These are phyloP conservation scores for Petunia axillaris DNA, from an alignment of 257 asterid species.

Conservation along the genomic window DNA sequence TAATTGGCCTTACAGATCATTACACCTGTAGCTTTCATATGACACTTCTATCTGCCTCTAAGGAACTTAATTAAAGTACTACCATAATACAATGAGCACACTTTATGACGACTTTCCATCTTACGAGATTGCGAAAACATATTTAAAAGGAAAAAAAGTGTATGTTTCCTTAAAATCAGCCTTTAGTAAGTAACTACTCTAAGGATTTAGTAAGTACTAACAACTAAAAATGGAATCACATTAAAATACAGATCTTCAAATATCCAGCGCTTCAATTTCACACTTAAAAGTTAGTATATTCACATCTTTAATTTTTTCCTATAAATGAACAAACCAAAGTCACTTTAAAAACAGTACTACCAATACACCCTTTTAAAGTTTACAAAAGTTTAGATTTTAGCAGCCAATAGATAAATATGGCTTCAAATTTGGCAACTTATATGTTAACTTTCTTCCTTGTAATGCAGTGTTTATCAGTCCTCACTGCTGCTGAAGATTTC, in stretches of 20 bases:
- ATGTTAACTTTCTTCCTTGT: slow-evolving; percentile 41
- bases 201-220: no score
- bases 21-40: background rate
- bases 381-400: background rate
- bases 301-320: background rate
- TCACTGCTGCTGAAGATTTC: slow-evolving; percentile 52
- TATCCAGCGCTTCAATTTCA: no score
- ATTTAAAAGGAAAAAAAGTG: background rate
- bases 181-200: no score
- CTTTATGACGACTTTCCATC: slow-evolving; percentile 2
- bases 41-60: background rate
- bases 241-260: no score
- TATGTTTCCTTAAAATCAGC: background rate
- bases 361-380: background rate
- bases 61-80: background rate
- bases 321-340: slow-evolving; percentile 19
- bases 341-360: slow-evolving; percentile 9
- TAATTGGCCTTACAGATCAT: background rate
- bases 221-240: no score
- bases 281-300: no score
- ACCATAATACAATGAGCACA: background rate
- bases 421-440: slow-evolving; percentile 19
- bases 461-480: slow-evolving; percentile 37
- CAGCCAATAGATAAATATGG: background rate
- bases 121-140: background rate